These are phyloP conservation scores for Coemansia sp. DNA, from an alignment of 371 early-diverging fungal species.

Conservation along the genomic window DNA sequence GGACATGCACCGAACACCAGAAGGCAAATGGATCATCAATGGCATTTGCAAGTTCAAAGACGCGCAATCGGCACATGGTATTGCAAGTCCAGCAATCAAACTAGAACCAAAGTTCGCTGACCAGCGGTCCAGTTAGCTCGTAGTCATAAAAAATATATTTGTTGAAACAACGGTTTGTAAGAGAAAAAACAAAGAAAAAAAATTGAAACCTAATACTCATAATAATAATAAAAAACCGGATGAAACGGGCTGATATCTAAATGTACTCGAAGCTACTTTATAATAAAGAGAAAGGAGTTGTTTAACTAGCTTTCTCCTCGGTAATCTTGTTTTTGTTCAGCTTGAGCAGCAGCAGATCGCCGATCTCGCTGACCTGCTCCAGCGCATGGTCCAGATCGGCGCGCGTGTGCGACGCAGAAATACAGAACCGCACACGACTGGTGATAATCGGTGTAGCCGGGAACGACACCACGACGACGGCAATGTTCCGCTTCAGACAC, in stretches of 20 bases:
- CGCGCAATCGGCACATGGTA: not conserved
- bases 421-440: slow-evolving; percentile 96
- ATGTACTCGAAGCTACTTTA: too few species aligned
- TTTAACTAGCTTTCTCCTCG: not conserved
- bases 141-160: too few species aligned
- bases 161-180: too few species aligned
- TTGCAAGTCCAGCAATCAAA: too few species aligned
- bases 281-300: too few species aligned
- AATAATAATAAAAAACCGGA: too few species aligned
- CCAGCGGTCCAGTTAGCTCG: too few species aligned
- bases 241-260: too few species aligned
- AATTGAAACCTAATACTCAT: too few species aligned
- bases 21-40: slow-evolving; percentile 8
- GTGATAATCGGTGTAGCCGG: slow-evolving; percentile 98
- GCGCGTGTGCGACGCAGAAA: slow-evolving; percentile 93
- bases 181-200: too few species aligned
- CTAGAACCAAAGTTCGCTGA: too few species aligned
- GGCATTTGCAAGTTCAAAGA: slow-evolving; percentile 3
- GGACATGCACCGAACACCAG: slow-evolving; percentile 7
- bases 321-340: slow-evolving; percentile 28
- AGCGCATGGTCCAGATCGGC: slow-evolving; percentile 89
- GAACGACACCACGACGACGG: slow-evolving; percentile 98
- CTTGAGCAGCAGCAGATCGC: slow-evolving; percentile 67
- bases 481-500: slow-evolving; percentile 88
- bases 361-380: slow-evolving; percentile 64